Percentiles rank a stretch among this genome's conserved stretches.
Conservation (phyloP, 169 alveolate genomes). For the Plasmodium vivax region DNA sequence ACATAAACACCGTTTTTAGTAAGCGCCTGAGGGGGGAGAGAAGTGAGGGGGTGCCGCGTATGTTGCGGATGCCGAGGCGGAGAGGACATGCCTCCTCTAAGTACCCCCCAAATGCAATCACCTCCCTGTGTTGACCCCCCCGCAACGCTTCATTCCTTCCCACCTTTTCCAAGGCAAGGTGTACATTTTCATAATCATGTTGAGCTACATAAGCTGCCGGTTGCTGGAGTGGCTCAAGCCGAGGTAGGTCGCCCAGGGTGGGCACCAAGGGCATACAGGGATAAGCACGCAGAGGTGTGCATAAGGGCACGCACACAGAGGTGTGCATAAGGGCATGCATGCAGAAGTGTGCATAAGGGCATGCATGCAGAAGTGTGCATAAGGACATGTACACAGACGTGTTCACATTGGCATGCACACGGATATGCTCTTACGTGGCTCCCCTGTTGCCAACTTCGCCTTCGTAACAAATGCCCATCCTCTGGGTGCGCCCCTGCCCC, state of each 20-base stretch:
- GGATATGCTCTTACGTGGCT: background rate
- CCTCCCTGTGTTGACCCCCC: background rate
- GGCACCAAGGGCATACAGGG: background rate
- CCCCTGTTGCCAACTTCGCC: background rate
- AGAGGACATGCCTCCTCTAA: background rate
- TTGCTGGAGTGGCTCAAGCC: slow-evolving; percentile 65
- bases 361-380: slow-evolving; percentile 2
- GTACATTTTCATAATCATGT: slow-evolving; percentile 60
- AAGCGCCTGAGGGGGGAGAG: background rate
- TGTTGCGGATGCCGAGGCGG: background rate
- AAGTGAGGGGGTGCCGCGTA: background rate
- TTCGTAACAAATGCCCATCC: background rate
- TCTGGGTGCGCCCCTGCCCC: background rate
- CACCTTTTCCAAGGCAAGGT: slow-evolving; percentile 10
- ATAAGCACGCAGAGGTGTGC: slow-evolving; percentile 2
- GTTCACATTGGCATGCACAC: background rate
- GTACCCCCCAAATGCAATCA: background rate
- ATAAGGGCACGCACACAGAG: background rate
- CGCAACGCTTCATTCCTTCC: background rate
- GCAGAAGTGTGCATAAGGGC: background rate
- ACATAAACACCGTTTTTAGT: slow-evolving; percentile 66
- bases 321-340: slow-evolving; percentile 11
- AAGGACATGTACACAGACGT: background rate
- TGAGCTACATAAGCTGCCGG: slow-evolving; percentile 41
- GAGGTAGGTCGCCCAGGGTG: slow-evolving; percentile 1